Evolutionary conservation across 108 stramenopile species (phyloP), one percentile per base, ranked within the genome.

Genomic region (Nitzschia palea): DNA sequence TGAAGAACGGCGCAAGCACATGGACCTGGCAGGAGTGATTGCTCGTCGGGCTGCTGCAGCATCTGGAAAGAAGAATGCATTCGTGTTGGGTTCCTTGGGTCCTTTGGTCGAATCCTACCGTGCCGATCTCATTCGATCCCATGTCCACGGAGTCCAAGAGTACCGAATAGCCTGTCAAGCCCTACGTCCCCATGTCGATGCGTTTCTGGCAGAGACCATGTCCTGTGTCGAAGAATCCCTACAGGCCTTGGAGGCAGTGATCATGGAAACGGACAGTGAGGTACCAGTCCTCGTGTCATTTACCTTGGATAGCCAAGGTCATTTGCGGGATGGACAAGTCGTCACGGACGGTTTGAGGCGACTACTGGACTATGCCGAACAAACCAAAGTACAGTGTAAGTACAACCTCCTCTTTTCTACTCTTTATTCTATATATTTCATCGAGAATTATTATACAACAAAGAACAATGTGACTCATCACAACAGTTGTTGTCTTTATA

Each of bases 71-170:
- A 28, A 15, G 31, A 28, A 15, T 27, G 63, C 56, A 20, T 65
- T 76, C 26, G 92, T 90, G 0, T 53, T 89, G 18, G 92, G 92
- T 3, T 87, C 86, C 2, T 47, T 94, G 26, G 87, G 87, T 2
- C 92, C 92, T 6, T 72, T 86, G 44, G 84, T 89, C 1, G 92
- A 89, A 60, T 78, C 78, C 26, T 94, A 94, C 55, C 80, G 92
- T 8, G 74, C 92, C 25, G 92, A 94, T 67, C 44, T 84, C 33
- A 78, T 94, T 15, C 59, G 77, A 58, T 48, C 70, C 4, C 84
- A 86, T 43, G 70, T 72, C 0, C 70, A 83, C 48, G 92, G 92
- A 26, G 85, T 84, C 5, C 28, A 48, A 34, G 28, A 59, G 8
- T 94, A 94, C 62, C 22, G 57, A 28, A 30, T 61, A 15, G 77